Base-by-base conservation (phyloP, 2,329 filamentous ascomycete genomes). In the Pseudogymnoascus sp. region DNA sequence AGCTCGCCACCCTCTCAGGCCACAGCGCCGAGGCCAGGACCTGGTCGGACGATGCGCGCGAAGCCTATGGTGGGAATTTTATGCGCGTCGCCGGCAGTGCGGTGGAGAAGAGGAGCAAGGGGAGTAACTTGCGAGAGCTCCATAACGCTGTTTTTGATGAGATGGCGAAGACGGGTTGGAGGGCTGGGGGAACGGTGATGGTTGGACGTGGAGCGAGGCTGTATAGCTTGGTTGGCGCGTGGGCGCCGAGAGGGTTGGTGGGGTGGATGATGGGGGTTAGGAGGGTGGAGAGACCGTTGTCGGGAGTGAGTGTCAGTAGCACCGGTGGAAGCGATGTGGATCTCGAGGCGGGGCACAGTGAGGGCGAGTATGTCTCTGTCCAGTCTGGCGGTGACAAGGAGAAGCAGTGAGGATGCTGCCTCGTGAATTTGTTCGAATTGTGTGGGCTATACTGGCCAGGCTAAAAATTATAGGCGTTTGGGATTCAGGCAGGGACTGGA, bases 61-160 rank as follows among this genome's bases (percentile, higher is more conserved):
- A 81, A 65, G 78, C 81, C n/a, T 88, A 88, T 72, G 84, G 80
- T 29, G 78, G 79, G 66, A 87, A 87, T 72, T 88, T 83, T 72
- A 76, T 83, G 51, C 78, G 77, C 17, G 81, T 85, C 68, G 79
- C 82, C 3, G 83, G 81, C 67, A 87, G 81, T 10, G 48, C 63
- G 13, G 63, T 64, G 6, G 10, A 67, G 5, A 68, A 67, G 2
- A 69, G 67, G 51, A 31, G n/a, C 8, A 59, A 59, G 58, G 72
- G 71, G 3, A 92, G 86, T 65, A 86, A 88, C 3, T 79, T 96
- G 51, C 82, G 90, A 33, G 86, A 89, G 66, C 81, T 99, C 61
- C 90, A 97, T 75, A 88, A 91, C 71, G 87, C 90, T 2, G 88
- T 99, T 8, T 95, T 97, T 72, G 93, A 97, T 72, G 90, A 94